Conservation (phyloP, 2,329 filamentous ascomycete species). For the Trichoderma aggressivum region DNA sequence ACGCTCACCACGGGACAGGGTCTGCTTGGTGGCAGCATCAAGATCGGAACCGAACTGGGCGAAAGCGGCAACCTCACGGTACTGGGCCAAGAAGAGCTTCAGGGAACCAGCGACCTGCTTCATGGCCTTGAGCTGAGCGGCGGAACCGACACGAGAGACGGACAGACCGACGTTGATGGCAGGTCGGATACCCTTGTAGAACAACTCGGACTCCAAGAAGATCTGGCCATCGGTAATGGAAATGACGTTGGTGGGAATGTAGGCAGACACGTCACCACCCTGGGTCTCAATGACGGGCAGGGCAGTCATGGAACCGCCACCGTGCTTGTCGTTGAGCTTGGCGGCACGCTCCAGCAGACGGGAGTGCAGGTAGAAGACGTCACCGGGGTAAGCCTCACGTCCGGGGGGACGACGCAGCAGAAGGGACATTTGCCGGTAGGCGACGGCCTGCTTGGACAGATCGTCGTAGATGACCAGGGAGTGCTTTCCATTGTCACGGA, state of each 20-base stretch:
- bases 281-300: constrained; percentile 98
- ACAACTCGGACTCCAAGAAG: constrained; percentile 98
- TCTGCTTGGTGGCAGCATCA: constrained; percentile 98
- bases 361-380: constrained; percentile 99
- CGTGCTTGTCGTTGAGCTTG: constrained; percentile 96
- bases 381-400: constrained; percentile 99
- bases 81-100: constrained; percentile 99
- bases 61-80: constrained; percentile 99
- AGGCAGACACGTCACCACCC: constrained; percentile 99
- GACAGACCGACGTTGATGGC: constrained; percentile 99
- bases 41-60: constrained; percentile 99
- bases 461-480: constrained; percentile 90
- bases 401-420: constrained; percentile 95
- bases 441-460: constrained; percentile 95
- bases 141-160: constrained; percentile 98
- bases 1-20: constrained; percentile 95
- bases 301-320: constrained; percentile 94
- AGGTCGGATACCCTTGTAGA: constrained; percentile 99
- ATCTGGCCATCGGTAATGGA: constrained; percentile 99
- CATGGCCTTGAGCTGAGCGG: constrained; percentile 99
- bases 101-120: constrained; percentile 99
- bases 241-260: constrained; percentile 99
- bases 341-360: constrained; percentile 98
- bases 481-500: constrained; percentile 84
- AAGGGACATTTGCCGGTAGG: constrained; percentile 98